Evolutionary conservation across 2,329 filamentous ascomycete genomes (phyloP), one percentile per base, ranked within the genome.

Genomic region (Alternaria ventricosa): DNA sequence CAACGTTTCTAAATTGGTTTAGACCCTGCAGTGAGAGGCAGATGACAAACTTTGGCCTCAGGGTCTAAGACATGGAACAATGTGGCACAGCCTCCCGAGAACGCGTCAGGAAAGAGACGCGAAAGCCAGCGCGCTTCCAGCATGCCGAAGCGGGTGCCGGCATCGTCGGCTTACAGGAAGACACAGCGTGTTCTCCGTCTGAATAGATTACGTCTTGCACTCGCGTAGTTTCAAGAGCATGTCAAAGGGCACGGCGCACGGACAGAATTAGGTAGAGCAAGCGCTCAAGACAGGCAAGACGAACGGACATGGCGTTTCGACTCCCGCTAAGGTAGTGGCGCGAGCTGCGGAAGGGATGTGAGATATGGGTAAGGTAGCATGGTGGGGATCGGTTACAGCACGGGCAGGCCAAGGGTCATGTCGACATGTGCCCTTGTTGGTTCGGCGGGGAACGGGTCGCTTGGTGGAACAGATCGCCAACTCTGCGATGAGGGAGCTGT

Each of bases 331-430:
- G 61, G 63, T 60, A 66, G 76, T 73, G 74, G 73, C 73, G 75
- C 71, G 64, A 69, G 74, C 58, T 73, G 70, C 71, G 74, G 76
- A 76, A 75, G 74, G 75, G 71, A 78, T 78, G 76, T 73, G 70
- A 73, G 74, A 77, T 75, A 71, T 69, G 53, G 61, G 69, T 72
- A 73, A 74, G 75, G 72, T 71, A 74, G 63, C 69, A 75, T 71
- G 65, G 69, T 61, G 71, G 70, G 76, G 75, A 78, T 78, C 72
- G 72, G 75, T 73, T 70, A 33, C 56, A 60, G 71, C 73, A 76
- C 71, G 71, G 75, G 69, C 75, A 72, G 58, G 62, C 63, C 64
- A 64, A 68, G 68, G 68, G 49, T 53, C 49, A 67, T 67, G 67
- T 61, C 43, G 64, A 60, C 61, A 53, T 68, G 56, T 64, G 68